Conservation (phyloP, 768 basidiomycete species). For the Dictyophora rubrovolvata region DNA sequence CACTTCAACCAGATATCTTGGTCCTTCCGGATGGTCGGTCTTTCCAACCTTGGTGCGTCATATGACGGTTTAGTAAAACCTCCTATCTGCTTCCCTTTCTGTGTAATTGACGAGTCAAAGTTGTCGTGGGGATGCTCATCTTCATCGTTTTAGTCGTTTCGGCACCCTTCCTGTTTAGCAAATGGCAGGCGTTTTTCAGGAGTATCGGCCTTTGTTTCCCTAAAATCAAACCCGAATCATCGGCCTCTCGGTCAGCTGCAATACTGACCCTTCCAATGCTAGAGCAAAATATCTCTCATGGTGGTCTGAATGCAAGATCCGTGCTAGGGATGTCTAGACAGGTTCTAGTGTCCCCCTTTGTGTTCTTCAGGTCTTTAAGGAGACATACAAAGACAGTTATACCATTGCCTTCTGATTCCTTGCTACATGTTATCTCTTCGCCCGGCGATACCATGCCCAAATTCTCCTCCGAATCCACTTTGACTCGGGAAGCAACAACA, state of each 20-base stretch:
- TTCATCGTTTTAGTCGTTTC: background rate
- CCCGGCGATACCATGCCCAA: background rate
- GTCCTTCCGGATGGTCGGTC: too few species aligned
- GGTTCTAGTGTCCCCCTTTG: background rate
- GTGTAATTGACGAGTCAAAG: background rate
- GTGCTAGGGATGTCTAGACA: background rate
- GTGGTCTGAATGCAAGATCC: background rate
- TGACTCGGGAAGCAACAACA: background rate
- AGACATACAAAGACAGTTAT: background rate
- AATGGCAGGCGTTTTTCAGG: background rate
- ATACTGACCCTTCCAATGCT: background rate
- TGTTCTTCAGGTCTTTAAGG: background rate
- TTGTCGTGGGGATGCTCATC: background rate
- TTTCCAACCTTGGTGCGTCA: background rate
- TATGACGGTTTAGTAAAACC: background rate
- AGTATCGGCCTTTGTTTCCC: background rate
- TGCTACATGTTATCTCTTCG: background rate
- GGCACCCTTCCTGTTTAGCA: background rate
- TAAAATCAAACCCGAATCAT: background rate
- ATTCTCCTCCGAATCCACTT: background rate
- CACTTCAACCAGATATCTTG: too few species aligned
- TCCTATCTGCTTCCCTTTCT: background rate
- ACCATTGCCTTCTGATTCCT: background rate
- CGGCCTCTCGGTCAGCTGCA: background rate
- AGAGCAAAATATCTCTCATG: background rate